Base-by-base conservation (phyloP, 2,329 filamentous ascomycete genomes). In the Aspergillus quadrilineatus region DNA sequence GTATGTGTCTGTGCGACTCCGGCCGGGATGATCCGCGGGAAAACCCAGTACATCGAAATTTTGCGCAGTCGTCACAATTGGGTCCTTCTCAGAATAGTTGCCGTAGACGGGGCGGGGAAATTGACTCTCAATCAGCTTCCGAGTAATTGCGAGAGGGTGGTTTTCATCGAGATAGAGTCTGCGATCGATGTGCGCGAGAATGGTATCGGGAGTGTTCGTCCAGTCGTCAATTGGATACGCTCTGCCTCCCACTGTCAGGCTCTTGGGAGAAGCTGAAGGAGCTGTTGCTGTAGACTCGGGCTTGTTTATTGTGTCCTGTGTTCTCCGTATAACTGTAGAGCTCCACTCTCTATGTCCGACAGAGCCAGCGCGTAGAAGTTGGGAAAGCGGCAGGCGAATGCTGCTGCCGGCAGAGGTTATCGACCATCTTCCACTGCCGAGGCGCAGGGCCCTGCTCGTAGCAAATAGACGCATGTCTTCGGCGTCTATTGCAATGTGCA, bases 31-130 rank as follows among this genome's bases (percentile, higher is more conserved):
- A 71, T 97, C 89, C 6, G 80, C 68, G 0, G 92, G 89, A 70
- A 99, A 97, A 44, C 92, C 92, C 6, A 99, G 80, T n/a, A 92
- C 94, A 75, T 99, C 94, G 71, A 99, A 99, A 73, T 99, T 99
- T 70, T 97, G 89, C 9, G 80, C 76, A 2, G 90, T 89, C 34
- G 88, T 87, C 26, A 97, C 94, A 41, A 97, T 86, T 0, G 94
- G 93, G 63, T 88, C 86, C 67, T 92, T 85, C 53, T 85, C 80
- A 68, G 90, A 91, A 79, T 97, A 85, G 67, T 89, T 86, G 57
- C 84, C 85, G 77, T 87, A 97, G 8, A 82, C 84, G 1, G 89
- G 85, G 3, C 72, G 71, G 0, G 90, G 87, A 71, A 97, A 99
- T 60, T 88, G 87, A 53, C 90, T 91, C 77, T 97, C 90, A 69